Conservation (phyloP, 139 green algal genomes). For the Limnomonas spitsbergensis region DNA sequence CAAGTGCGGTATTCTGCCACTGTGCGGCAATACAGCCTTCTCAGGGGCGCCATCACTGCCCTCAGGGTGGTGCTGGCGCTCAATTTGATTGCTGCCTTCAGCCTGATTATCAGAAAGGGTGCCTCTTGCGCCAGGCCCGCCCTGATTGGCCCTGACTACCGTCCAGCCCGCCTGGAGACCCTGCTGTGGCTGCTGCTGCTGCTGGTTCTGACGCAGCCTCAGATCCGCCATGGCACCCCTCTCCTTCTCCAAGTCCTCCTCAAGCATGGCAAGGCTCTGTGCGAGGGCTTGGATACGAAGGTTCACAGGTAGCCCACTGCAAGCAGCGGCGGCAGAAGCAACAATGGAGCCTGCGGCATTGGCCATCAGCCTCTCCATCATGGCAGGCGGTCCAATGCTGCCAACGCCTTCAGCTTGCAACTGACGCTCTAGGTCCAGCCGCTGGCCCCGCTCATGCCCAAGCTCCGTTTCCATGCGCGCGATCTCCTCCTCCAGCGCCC, state of each 20-base stretch:
- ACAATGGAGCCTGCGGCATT: neutral
- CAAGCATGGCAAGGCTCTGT: neutral
- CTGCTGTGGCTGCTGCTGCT: neutral
- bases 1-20: no score
- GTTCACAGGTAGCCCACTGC: neutral
- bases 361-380: neutral
- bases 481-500: conserved; percentile 8
- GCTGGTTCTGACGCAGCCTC: neutral
- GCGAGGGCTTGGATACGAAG: conserved; percentile 5
- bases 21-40: no score
- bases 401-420: neutral
- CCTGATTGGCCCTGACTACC: neutral
- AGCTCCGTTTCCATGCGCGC: neutral
- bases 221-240: neutral
- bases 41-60: no score
- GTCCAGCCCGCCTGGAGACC: neutral
- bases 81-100: no score
- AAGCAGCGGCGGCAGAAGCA: neutral
- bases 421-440: neutral
- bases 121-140: neutral
- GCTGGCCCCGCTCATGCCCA: neutral
- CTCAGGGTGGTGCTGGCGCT: no score
- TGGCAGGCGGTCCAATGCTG: no score
- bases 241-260: conserved; percentile 5
- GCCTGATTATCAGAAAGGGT: no score